Base-by-base conservation (phyloP, 192 early-diverging fungal species). In the Coemansia sp. region DNA sequence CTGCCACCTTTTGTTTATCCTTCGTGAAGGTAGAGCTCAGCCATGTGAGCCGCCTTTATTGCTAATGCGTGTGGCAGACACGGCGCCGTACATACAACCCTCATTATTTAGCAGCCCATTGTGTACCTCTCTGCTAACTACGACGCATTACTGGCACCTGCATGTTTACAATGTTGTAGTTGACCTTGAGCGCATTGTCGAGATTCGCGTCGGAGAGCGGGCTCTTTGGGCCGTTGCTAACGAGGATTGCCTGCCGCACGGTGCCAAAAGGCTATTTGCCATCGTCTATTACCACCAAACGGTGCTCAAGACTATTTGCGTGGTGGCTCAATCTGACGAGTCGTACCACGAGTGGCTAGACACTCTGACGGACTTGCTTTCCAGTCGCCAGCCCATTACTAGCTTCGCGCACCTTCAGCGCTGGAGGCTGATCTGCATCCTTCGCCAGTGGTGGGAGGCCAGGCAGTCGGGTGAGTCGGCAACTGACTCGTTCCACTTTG, bases 101-200 rank as follows among this genome's bases (percentile, higher is more conserved):
- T 57, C 27, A 61, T 61, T 61, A 38, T 61, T 36, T 34, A 61
- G 58, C 34, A 38, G 58, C 8, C 58, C 58, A 61, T 61, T 61
- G 34, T 31, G 15, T 16, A 31, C 4, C 33, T 31, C 53, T 57
- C 27, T 57, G 29, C 53, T 57, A 57, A 57, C 53, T 57, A 57
- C 29, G 53, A 31, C 29, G 24, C 53, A 57, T 50, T 10, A n/a
- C n/a, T n/a, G 29, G 15, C 31, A 13, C 53, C 22, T 24, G 53
- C 29, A 50, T 50, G 49, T 50, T 2, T n/a, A 22, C 16, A 55
- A 64, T 29, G 7, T 16, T 69, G 55, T 84, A 84, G 81, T 85
- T 68, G 83, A 85, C 64, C 68, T 85, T 39, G 83, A 85, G 72
- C 75, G 75, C 61, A 85, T 85, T 52, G 75, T 80, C 39, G 83